These are phyloP conservation scores for Calonectria naviculata DNA, from an alignment of 2,329 filamentous ascomycete genomes.

Conservation along the genomic window DNA sequence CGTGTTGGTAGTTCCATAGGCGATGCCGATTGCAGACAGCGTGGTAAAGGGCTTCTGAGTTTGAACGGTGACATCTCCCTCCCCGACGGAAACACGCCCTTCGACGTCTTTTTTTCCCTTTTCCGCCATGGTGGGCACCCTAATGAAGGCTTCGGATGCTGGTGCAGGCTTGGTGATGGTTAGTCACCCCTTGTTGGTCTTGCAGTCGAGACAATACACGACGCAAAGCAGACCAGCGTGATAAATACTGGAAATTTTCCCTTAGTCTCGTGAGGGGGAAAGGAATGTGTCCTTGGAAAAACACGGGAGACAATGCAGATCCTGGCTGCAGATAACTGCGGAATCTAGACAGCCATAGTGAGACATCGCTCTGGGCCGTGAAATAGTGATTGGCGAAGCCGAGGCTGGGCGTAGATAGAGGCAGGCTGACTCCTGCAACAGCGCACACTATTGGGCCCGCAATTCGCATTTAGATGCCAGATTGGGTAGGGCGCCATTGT, in stretches of 20 bases:
- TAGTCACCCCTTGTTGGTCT: neutral
- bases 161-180: neutral
- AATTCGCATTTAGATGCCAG: neutral
- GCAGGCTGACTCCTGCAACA: neutral
- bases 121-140: conserved; percentile 2
- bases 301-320: neutral
- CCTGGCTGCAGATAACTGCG: neutral
- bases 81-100: conserved; percentile 9
- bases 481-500: neutral
- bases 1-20: conserved; percentile 41
- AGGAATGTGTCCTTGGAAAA: neutral
- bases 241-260: neutral
- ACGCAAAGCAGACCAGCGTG: neutral
- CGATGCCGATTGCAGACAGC: conserved; percentile 40
- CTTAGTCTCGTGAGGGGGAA: neutral
- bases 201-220: neutral
- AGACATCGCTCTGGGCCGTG: neutral
- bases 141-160: neutral
- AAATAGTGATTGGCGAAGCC: neutral
- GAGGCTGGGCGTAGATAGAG: neutral
- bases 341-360: neutral
- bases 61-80: conserved; percentile 33
- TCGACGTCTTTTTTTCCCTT: conserved; percentile 3
- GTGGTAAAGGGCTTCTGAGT: conserved; percentile 46
- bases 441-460: neutral